phyloP scores from a whole-genome alignment of 2,329 filamentous ascomycete species.

The Beauveria asiatica region DNA sequence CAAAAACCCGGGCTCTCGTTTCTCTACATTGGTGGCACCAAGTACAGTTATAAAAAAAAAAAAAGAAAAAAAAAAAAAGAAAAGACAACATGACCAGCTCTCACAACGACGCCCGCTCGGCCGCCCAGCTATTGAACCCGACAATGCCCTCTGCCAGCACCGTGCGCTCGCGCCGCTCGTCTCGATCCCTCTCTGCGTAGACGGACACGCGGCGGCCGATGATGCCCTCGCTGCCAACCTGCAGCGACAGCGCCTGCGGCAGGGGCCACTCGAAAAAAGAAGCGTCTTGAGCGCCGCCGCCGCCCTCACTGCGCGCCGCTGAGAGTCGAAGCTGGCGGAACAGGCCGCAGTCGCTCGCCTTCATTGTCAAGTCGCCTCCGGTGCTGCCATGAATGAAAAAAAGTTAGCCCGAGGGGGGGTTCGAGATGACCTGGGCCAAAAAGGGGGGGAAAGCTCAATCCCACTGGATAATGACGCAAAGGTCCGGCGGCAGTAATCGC shows the following conservation, averaged over 20 bases:
- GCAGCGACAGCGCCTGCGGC: constrained; percentile 30
- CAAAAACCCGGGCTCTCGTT: no score
- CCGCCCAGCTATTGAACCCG: constrained; percentile 31
- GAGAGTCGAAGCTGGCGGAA: constrained; percentile 30
- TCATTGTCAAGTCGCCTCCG: constrained; percentile 35
- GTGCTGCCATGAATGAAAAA: constrained; percentile 21
- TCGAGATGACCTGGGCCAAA: no score
- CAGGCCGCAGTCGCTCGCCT: constrained; percentile 32
- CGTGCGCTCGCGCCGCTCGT: constrained; percentile 15
- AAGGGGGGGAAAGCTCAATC: no score
- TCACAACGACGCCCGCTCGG: constrained; percentile 5
- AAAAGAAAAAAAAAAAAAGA: no score
- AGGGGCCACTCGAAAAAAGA: constrained; percentile 25
- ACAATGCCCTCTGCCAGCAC: constrained; percentile 41
- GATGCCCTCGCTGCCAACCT: constrained; percentile 37
- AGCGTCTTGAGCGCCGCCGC: constrained; percentile 4
- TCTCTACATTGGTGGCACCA: no score
- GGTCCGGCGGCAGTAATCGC: constrained; percentile 14
- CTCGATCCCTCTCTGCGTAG: constrained; percentile 17
- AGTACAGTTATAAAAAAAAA: no score
- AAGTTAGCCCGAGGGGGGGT: neutral
- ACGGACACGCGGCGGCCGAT: constrained; percentile 41
- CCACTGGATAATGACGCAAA: constrained; percentile 38
- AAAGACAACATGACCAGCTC: neutral
- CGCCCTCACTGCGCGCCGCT: neutral